phyloP scores from a whole-genome alignment of 306 rosid species.

The Quercus variabilis region DNA sequence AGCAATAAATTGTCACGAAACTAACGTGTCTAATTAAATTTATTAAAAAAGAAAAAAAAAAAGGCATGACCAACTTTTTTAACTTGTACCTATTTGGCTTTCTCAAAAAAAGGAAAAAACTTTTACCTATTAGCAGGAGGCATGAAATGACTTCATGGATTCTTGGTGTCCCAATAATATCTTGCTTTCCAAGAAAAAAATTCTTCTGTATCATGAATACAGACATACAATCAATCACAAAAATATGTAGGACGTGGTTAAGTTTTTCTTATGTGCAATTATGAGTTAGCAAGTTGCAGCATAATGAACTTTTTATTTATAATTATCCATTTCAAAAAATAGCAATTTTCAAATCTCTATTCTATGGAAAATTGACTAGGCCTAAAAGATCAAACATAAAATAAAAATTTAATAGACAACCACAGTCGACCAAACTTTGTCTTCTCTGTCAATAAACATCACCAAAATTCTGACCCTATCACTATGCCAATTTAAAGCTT shows the following conservation, averaged over 20 bases:
- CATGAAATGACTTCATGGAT: conserved; percentile 23
- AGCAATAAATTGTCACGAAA: neutral
- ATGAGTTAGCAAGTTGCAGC: no score
- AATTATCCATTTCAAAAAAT: no score
- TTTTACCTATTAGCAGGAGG: neutral
- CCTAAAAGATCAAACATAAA: neutral
- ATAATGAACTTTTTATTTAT: no score
- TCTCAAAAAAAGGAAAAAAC: neutral
- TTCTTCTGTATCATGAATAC: neutral
- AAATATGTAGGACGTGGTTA: neutral
- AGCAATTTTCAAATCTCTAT: no score
- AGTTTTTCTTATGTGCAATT: neutral
- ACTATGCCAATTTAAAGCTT: no score
- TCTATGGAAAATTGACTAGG: no score
- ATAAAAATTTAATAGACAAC: neutral
- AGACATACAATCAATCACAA: neutral
- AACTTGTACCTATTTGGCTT: neutral
- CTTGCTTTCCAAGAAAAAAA: neutral
- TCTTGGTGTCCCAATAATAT: conserved; percentile 17
- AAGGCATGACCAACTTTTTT: neutral
- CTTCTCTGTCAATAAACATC: neutral
- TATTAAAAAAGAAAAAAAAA: no score
- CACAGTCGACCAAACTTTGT: neutral
- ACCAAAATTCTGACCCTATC: neutral
- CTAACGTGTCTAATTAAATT: neutral